Evolutionary conservation across 495 filamentous ascomycete genomes (phyloP).

Genomic region (Penicillium silybi): DNA sequence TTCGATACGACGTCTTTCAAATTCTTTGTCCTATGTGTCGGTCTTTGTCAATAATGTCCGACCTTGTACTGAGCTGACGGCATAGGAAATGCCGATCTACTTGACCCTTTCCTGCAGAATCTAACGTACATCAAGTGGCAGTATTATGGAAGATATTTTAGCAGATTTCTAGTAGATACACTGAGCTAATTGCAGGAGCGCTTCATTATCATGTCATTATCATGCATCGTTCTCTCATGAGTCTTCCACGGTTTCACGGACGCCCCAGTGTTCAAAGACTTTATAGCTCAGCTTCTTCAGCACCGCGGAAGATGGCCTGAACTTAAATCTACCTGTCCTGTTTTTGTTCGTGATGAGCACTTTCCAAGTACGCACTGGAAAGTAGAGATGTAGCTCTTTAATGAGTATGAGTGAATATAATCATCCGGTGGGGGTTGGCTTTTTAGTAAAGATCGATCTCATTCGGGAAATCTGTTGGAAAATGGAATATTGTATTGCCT

Average conservation of each 20-base stretch:
- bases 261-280: not conserved
- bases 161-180: no score
- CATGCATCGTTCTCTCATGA: not conserved
- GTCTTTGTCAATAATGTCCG: no score
- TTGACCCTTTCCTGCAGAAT: no score
- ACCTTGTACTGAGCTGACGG: no score
- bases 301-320: slow-evolving; percentile 1
- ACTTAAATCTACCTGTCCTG: not conserved
- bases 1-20: no score
- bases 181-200: no score
- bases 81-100: no score
- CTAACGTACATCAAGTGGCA: no score
- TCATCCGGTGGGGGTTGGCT: not conserved
- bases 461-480: not conserved
- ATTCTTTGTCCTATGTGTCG: no score
- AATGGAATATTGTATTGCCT: slow-evolving; percentile 1
- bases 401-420: not conserved
- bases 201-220: no score
- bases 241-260: not conserved
- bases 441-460: not conserved
- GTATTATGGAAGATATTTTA: no score
- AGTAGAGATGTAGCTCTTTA: slow-evolving; percentile 1
- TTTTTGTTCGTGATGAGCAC: not conserved
- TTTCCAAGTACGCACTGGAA: not conserved
- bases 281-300: slow-evolving; percentile 2